A percentile compares a stretch with the other conserved stretches of the same genome.
Evolutionary conservation across 345 rosid genomes (phyloP).

Genomic region (Limnanthes douglasii): DNA sequence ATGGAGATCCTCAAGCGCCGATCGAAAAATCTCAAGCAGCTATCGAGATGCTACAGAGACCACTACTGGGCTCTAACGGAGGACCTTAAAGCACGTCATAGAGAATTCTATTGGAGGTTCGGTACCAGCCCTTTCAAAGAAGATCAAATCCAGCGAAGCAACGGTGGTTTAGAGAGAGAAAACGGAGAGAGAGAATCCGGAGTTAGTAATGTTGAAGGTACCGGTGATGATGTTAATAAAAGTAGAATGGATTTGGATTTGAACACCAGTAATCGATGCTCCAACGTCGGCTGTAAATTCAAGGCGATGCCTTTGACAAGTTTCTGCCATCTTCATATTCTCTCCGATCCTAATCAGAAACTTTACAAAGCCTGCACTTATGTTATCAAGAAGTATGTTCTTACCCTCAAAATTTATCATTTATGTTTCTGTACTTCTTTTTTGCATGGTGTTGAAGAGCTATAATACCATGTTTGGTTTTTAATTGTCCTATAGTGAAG

Average conservation of each 20-base stretch:
- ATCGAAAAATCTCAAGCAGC: slow-evolving; percentile 39
- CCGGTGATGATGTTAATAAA: too few relatives aligned
- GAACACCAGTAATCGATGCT: too few relatives aligned
- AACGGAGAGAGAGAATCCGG: too few relatives aligned
- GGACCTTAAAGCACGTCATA: slow-evolving; percentile 35
- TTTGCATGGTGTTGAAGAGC: too few relatives aligned
- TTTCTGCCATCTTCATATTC: slow-evolving; percentile 72
- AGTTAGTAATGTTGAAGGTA: slow-evolving; percentile 17
- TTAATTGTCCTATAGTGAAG: too few relatives aligned
- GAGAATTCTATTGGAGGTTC: slow-evolving; percentile 41
- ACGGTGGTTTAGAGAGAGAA: slow-evolving; percentile 9
- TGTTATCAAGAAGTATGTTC: slow-evolving; percentile 77
- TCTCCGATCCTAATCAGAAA: slow-evolving; percentile 77
- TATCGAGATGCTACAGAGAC: slow-evolving; percentile 18
- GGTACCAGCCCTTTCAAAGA: slow-evolving; percentile 46
- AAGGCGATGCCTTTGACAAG: slow-evolving; percentile 84
- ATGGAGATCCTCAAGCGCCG: slow-evolving; percentile 65
- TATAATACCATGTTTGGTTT: too few relatives aligned
- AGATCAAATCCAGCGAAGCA: slow-evolving; percentile 11
- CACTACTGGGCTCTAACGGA: slow-evolving; percentile 63
- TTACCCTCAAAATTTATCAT: too few relatives aligned
- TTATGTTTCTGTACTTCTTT: too few relatives aligned
- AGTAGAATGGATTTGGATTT: too few relatives aligned
- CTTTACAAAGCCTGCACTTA: slow-evolving; percentile 72
- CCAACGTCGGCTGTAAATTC: slow-evolving; percentile 53